phyloP scores from a whole-genome alignment of 1,284 basidiomycete species.

The Termitomyces sp. region DNA sequence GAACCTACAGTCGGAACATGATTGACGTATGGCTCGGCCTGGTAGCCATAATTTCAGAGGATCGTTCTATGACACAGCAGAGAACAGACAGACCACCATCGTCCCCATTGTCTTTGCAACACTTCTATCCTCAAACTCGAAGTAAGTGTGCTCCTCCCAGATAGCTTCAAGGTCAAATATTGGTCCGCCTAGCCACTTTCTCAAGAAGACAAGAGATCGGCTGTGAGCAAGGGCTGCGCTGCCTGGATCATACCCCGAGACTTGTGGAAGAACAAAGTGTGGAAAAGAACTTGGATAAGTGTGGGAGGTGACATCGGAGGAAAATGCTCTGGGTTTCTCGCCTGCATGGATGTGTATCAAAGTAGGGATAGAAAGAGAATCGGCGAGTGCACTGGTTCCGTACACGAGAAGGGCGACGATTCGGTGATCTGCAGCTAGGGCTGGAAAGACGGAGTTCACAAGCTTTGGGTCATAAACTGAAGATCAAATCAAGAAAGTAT shows the following conservation, averaged over 20 bases:
- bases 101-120: slow-evolving; percentile 52
- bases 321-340: slow-evolving; percentile 5
- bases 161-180: slow-evolving; percentile 47
- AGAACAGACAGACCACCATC: slow-evolving; percentile 39
- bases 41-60: background rate
- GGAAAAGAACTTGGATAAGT: slow-evolving; percentile 29
- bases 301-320: slow-evolving; percentile 20
- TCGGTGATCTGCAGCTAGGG: slow-evolving; percentile 25
- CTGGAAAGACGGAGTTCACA: slow-evolving; percentile 24
- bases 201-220: slow-evolving; percentile 39
- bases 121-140: slow-evolving; percentile 45
- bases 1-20: slow-evolving; percentile 39
- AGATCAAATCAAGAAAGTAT: background rate
- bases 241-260: slow-evolving; percentile 33
- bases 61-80: background rate
- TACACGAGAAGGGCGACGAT: slow-evolving; percentile 34
- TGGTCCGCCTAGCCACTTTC: slow-evolving; percentile 38
- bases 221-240: slow-evolving; percentile 38
- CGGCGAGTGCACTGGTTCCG: slow-evolving; percentile 16
- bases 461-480: slow-evolving; percentile 35
- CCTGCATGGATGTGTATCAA: slow-evolving; percentile 26
- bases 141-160: slow-evolving; percentile 49
- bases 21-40: slow-evolving; percentile 48
- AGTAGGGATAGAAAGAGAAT: slow-evolving; percentile 23
- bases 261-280: slow-evolving; percentile 37